These are phyloP conservation scores for Coniferiporia sulphurascens DNA, from an alignment of 1,284 basidiomycete genomes.

Conservation along the genomic window DNA sequence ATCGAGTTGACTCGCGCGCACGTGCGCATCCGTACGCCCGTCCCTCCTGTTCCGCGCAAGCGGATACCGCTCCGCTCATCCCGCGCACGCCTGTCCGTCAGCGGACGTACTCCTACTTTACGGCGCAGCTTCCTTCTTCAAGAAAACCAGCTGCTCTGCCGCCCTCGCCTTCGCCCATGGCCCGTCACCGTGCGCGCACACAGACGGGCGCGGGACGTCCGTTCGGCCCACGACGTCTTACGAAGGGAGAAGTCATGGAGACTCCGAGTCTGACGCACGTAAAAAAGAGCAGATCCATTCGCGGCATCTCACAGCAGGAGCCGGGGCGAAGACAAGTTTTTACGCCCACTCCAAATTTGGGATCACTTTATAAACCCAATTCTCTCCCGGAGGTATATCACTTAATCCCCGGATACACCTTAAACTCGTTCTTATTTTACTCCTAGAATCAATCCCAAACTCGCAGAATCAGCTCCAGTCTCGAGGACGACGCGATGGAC, in stretches of 20 bases:
- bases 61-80: not conserved
- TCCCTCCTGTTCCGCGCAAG: not conserved
- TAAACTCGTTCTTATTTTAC: not conserved
- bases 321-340: not conserved
- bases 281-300: not conserved
- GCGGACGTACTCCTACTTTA: not conserved
- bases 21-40: not conserved
- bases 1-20: not conserved
- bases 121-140: not conserved
- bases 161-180: not conserved
- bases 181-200: not conserved
- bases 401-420: not conserved
- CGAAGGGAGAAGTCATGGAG: not conserved
- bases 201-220: too few species aligned
- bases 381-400: not conserved
- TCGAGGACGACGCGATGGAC: not conserved
- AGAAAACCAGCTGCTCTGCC: not conserved
- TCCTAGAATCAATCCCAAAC: not conserved
- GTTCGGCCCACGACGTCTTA: not conserved
- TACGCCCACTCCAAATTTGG: not conserved
- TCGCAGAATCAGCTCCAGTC: not conserved
- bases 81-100: not conserved
- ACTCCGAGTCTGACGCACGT: not conserved
- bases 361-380: not conserved
- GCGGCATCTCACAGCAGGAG: not conserved